These are phyloP conservation scores for Epichloe uncinata DNA, from an alignment of 2,329 filamentous ascomycete species.

Conservation along the genomic window DNA sequence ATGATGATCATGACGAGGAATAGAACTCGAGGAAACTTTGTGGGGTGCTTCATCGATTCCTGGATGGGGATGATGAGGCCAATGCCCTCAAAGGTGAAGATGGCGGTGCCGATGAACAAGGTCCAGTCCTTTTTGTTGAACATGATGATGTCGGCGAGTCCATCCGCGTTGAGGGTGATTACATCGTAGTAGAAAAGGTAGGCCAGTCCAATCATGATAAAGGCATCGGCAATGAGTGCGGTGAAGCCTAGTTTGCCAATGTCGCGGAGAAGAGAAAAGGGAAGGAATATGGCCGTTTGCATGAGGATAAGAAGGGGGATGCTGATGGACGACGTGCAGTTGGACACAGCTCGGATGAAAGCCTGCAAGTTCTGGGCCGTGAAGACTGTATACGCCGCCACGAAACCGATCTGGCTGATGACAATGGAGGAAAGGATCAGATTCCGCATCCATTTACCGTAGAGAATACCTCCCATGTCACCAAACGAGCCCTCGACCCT, in stretches of 20 bases:
- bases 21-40: conserved; percentile 82
- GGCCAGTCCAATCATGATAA: conserved; percentile 82
- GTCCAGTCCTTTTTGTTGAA: conserved; percentile 96
- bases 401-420: conserved; percentile 88
- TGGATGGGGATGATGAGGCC: conserved; percentile 97
- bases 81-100: conserved; percentile 97
- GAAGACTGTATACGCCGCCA: conserved; percentile 92
- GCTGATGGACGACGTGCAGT: conserved; percentile 74
- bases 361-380: conserved; percentile 92
- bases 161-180: conserved; percentile 61
- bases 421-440: conserved; percentile 87
- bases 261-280: conserved; percentile 84
- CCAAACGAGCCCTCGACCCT: conserved; percentile 90
- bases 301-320: conserved; percentile 89
- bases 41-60: conserved; percentile 84
- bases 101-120: conserved; percentile 94
- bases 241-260: conserved; percentile 97
- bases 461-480: conserved; percentile 86
- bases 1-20: conserved; percentile 91
- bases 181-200: conserved; percentile 97
- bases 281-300: conserved; percentile 91
- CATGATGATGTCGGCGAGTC: conserved; percentile 71
- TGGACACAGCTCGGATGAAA: conserved; percentile 80
- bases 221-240: conserved; percentile 82
- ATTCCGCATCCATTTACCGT: conserved; percentile 78